A percentile compares a stretch with the other conserved stretches of the same genome.
Conservation (phyloP, 306 rosid genomes). For the Trichosanthes cucumerina region DNA sequence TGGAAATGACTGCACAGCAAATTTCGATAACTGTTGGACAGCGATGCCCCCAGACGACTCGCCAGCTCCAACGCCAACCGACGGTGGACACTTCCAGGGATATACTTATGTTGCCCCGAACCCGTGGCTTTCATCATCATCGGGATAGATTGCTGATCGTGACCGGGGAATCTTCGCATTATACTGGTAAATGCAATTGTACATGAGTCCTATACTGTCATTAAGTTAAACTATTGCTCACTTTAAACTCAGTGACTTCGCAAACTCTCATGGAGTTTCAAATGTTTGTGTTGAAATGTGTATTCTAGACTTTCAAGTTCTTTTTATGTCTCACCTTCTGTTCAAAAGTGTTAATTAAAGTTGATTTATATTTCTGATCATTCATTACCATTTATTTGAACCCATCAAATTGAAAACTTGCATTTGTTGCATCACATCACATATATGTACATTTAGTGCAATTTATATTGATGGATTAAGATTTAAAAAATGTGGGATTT, state of each 20-base stretch:
- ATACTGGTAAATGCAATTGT: conserved; percentile 5
- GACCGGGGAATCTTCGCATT: not conserved
- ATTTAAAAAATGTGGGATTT: not conserved
- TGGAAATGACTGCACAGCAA: conserved; percentile 77
- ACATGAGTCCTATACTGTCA: not conserved
- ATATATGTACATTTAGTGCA: not conserved
- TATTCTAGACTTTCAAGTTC: not conserved
- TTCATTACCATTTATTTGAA: not conserved
- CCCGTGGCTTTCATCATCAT: conserved; percentile 89
- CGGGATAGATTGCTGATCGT: conserved; percentile 18
- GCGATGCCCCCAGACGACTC: conserved; percentile 78
- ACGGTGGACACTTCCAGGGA: conserved; percentile 81
- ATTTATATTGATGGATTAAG: not conserved
- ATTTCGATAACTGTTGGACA: conserved; percentile 91
- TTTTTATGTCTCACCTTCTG: not conserved
- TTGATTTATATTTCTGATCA: not conserved
- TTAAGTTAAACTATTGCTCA: not conserved
- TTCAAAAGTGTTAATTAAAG: not conserved
- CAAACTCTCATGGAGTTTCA: not conserved
- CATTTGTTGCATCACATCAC: not conserved
- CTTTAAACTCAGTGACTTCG: not conserved
- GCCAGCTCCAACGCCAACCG: conserved; percentile 83
- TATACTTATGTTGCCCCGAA: conserved; percentile 72
- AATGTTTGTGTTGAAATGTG: not conserved
- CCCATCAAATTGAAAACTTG: not conserved